Percentiles rank a stretch among this genome's conserved stretches.
These are phyloP conservation scores for Geoglossum glabrum DNA, from an alignment of 495 filamentous ascomycete species.

Conservation along the genomic window DNA sequence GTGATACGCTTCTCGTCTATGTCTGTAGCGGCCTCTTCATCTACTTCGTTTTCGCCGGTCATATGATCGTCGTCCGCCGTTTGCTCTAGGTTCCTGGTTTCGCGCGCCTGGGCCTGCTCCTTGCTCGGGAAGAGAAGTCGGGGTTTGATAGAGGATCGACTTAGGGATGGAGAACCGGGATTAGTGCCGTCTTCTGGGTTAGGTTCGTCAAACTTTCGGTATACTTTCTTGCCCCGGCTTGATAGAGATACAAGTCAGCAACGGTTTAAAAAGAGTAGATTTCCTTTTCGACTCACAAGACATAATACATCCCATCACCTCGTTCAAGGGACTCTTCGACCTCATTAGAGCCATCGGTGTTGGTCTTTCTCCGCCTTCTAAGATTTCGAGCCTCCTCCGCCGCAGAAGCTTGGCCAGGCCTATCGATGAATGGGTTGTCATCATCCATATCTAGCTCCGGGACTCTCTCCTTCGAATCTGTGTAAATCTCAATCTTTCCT, in stretches of 20 bases:
- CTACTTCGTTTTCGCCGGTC: neutral
- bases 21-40: constrained; percentile 27
- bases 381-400: constrained; percentile 3
- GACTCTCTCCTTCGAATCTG: constrained; percentile 70
- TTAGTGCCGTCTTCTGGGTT: constrained; percentile 19
- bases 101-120: constrained; percentile 17
- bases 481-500: constrained; percentile 62
- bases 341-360: constrained; percentile 23
- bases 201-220: constrained; percentile 31
- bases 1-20: constrained; percentile 21
- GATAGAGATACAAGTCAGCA: neutral
- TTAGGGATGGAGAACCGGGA: constrained; percentile 24
- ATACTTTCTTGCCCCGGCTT: constrained; percentile 73
- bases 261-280: no score
- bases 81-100: constrained; percentile 10
- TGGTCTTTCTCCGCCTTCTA: constrained; percentile 3
- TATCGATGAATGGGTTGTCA: constrained; percentile 56
- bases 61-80: constrained; percentile 14
- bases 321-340: constrained; percentile 42
- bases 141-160: constrained; percentile 59
- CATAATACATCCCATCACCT: constrained; percentile 61
- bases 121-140: constrained; percentile 60
- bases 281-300: constrained; percentile 50
- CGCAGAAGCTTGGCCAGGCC: constrained; percentile 19
- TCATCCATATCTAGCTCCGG: constrained; percentile 43